These are phyloP conservation scores for Penicillium nordicum DNA, from an alignment of 2,329 filamentous ascomycete genomes.

Conservation along the genomic window DNA sequence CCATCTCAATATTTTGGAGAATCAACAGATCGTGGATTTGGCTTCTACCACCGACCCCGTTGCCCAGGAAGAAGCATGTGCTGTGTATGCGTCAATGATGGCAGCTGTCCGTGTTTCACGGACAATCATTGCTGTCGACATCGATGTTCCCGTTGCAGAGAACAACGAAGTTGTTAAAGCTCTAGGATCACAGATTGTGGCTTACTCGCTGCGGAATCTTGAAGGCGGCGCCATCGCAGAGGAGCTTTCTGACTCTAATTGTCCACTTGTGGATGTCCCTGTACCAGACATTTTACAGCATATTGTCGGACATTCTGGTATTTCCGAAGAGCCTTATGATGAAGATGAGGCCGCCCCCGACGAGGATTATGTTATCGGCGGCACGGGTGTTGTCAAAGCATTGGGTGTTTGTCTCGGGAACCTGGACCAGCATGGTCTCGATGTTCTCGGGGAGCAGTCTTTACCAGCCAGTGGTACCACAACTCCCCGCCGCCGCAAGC, in stretches of 20 bases:
- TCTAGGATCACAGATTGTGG: constrained; percentile 88
- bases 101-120: constrained; percentile 80
- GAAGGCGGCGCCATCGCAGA: constrained; percentile 70
- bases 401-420: constrained; percentile 87
- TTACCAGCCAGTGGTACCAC: constrained; percentile 51
- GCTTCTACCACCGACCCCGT: constrained; percentile 76
- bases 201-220: constrained; percentile 89
- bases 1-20: constrained; percentile 83
- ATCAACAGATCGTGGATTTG: constrained; percentile 59
- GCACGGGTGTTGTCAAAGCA: constrained; percentile 91
- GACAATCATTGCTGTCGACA: constrained; percentile 82
- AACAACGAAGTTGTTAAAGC: constrained; percentile 91
- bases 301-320: constrained; percentile 67
- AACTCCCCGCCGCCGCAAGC: constrained; percentile 53
- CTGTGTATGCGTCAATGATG: constrained; percentile 86
- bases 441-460: constrained; percentile 37
- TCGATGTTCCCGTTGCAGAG: constrained; percentile 77
- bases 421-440: constrained; percentile 55
- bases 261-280: constrained; percentile 50
- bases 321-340: constrained; percentile 50
- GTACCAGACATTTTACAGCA: constrained; percentile 82
- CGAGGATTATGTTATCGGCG: constrained; percentile 92
- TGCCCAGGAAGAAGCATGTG: constrained; percentile 87
- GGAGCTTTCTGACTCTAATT: constrained; percentile 45
- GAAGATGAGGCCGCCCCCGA: constrained; percentile 71